These are phyloP conservation scores for Pyrenopolyporus hunteri DNA, from an alignment of 495 filamentous ascomycete species.

Conservation along the genomic window DNA sequence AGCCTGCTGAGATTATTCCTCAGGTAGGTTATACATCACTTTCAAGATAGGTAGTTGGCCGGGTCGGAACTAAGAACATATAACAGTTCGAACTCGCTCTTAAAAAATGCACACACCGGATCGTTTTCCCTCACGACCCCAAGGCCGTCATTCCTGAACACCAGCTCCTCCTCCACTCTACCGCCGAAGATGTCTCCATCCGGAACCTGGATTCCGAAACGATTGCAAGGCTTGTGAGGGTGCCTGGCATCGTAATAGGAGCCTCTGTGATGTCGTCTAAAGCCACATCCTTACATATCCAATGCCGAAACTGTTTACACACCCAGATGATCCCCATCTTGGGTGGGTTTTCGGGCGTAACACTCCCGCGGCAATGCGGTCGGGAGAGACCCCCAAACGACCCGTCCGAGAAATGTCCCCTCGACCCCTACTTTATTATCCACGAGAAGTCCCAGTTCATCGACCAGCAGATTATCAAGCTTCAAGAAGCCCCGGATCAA, in stretches of 20 bases:
- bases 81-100: slow-evolving; percentile 87
- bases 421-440: slow-evolving; percentile 94
- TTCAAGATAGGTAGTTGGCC: background rate
- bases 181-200: slow-evolving; percentile 87
- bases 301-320: slow-evolving; percentile 87
- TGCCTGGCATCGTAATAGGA: slow-evolving; percentile 97
- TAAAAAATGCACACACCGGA: slow-evolving; percentile 86
- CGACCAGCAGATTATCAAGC: slow-evolving; percentile 97
- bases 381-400: slow-evolving; percentile 63
- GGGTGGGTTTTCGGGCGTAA: slow-evolving; percentile 84
- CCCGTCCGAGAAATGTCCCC: slow-evolving; percentile 72
- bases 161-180: slow-evolving; percentile 94
- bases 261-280: slow-evolving; percentile 97
- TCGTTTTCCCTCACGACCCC: slow-evolving; percentile 78
- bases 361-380: slow-evolving; percentile 79
- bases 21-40: slow-evolving; percentile 61
- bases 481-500: slow-evolving; percentile 97
- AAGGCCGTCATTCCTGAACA: slow-evolving; percentile 81
- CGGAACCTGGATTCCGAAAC: slow-evolving; percentile 91
- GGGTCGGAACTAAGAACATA: slow-evolving; percentile 21
- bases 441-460: slow-evolving; percentile 96
- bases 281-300: slow-evolving; percentile 82
- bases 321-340: slow-evolving; percentile 72
- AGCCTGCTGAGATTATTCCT: slow-evolving; percentile 92
- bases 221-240: slow-evolving; percentile 92